Evolutionary conservation across 441 rosid species (phyloP), one percentile per base, ranked within the genome.

Genomic region (Syzygium malaccense): DNA sequence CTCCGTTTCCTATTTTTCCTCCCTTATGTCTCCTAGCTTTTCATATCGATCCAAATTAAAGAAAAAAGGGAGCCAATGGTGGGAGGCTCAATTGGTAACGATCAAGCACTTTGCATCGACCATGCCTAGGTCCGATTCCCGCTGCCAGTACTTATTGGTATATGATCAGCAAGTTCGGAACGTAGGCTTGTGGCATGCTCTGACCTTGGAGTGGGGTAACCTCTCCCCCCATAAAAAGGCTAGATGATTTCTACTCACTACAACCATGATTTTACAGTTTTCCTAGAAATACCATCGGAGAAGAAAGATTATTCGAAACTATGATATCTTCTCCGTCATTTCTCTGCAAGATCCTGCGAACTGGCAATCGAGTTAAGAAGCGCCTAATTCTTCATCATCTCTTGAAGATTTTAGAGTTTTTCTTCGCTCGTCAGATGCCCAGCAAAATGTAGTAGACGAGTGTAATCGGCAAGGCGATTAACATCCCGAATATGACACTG

Each of bases 401-500:
- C 49, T 37, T 11, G 15, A 23, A 71, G 80, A 71, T 71, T 33
- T 23, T 68, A 11, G 79, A 41, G 79, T 68, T 68, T 37, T 20
- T 19, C 80, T 71, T 33, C 28, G 28, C 28, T 37, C 89, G 84
- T 94, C 91, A 94, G 89, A 96, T 86, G 55, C 96, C 98, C 94
- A 95, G 17, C 55, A 95, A 88, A 89, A 96, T 93, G 95, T 96
- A 96, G 94, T 96, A 96, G 79, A 94, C 95, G 28, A 96, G 97
- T 4, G 98, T 95, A 64, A 96, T 94, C 18, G 98, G 98, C 93
- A 96, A 89, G 26, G 98, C 98, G 66, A 96, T 92, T 68, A 94
- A 93, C 98, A 96, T 96, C 89, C 98, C 98, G 86, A 96, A 96
- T 89, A 96, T 96, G 32, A 96, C 98, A 25, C 98, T 96, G 94